Percentiles rank a stretch among this genome's conserved stretches.
Conservation (phyloP, 2,329 filamentous ascomycete species). For the Fusarium chlamydosporum region DNA sequence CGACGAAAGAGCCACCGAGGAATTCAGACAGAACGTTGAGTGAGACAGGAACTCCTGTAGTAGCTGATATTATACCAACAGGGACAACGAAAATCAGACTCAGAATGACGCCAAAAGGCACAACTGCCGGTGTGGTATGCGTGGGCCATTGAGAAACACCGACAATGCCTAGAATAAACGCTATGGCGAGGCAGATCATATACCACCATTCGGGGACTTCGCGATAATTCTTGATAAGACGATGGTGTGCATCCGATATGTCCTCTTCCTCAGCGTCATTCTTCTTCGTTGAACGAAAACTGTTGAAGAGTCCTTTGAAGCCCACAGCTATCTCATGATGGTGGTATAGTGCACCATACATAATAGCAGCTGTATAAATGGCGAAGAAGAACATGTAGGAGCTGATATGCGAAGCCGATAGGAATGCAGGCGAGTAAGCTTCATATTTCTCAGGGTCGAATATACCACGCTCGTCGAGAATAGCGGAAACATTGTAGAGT, state of each 20-base stretch:
- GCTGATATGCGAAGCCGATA: slow-evolving; percentile 55
- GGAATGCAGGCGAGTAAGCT: slow-evolving; percentile 60
- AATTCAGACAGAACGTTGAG: slow-evolving; percentile 65
- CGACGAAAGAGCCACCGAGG: slow-evolving; percentile 60
- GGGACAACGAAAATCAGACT: slow-evolving; percentile 61
- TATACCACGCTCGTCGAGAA: slow-evolving; percentile 54
- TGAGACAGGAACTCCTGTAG: slow-evolving; percentile 59
- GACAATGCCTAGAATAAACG: slow-evolving; percentile 55
- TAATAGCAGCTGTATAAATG: slow-evolving; percentile 58
- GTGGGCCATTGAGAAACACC: slow-evolving; percentile 59
- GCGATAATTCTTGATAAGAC: slow-evolving; percentile 62
- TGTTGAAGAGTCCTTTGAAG: slow-evolving; percentile 53
- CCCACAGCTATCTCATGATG: slow-evolving; percentile 57
- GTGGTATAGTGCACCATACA: slow-evolving; percentile 59
- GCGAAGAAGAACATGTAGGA: slow-evolving; percentile 60
- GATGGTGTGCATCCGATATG: slow-evolving; percentile 59
- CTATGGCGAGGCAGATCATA: slow-evolving; percentile 51
- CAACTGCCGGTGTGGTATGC: slow-evolving; percentile 59
- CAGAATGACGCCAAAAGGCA: slow-evolving; percentile 60
- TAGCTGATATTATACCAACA: slow-evolving; percentile 61
- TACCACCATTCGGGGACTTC: slow-evolving; percentile 67
- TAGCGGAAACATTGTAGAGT: slow-evolving; percentile 57
- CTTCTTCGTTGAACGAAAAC: slow-evolving; percentile 49
- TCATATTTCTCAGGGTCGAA: slow-evolving; percentile 58
- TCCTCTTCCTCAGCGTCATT: slow-evolving; percentile 40